Base-by-base conservation (phyloP, 73 alveolate species). In the Paramecium sonneborni region DNA sequence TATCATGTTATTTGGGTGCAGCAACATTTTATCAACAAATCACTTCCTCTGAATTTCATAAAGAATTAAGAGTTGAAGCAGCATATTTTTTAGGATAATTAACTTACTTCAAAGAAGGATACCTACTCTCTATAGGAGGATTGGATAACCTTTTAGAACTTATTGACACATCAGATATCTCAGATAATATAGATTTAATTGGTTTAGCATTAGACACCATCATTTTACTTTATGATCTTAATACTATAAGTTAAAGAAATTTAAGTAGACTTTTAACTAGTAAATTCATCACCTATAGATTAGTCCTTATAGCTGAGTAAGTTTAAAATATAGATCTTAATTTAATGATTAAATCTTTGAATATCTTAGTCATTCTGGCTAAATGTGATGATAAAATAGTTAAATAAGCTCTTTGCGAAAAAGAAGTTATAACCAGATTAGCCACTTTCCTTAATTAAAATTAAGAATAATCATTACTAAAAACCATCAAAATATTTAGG, bases 1-100 rank as follows among this genome's bases (percentile, higher is more conserved):
- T 28, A 32, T 87, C 93, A 74, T 93, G 93, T 23, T 37, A 58
- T 37, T 46, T 84, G 8, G 96, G 96, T 12, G 48, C 46, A 6
- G 52, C 92, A 43, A 55, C 94, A 15, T 72, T 37, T 38, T 82
- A 85, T 43, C 62, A 88, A 30, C 24, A 85, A 79, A 82, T 41
- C 56, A 91, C 93, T 2, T 55, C 93, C 4, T 82, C 55, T 28
- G 95, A 92, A 34, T 91, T 58, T 70, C 93, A 72, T 56, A 93
- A 84, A 93, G 95, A 93, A 76, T 69, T 93, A 15, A 43, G 96
- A 38, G 82, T 93, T 26, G 96, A 93, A 82, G 93, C 93, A 0
- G 95, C 96, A 9, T 79, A 57, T 21, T 89, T 93, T 15, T 72
- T 93, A 1, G 96, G 95, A 15, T 86, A 88, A n/a, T 37, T 93